phyloP scores from a whole-genome alignment of 2,329 filamentous ascomycete species.

The Cladophialophora carrionii region DNA sequence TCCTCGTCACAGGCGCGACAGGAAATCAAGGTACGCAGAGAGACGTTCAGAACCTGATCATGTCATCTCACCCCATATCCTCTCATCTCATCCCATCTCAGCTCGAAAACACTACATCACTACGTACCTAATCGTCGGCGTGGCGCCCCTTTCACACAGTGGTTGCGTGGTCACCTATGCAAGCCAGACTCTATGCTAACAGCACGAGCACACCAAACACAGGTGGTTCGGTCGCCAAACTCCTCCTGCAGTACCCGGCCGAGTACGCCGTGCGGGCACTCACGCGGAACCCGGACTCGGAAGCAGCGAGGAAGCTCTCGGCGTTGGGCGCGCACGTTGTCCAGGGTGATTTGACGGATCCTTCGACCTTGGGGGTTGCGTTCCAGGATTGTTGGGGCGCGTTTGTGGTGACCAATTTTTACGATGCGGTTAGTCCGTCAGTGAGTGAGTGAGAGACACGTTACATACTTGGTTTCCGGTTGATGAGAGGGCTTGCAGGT shows the following conservation, averaged over 20 bases:
- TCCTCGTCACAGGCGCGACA: conserved; percentile 17
- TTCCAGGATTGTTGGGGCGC: conserved; percentile 32
- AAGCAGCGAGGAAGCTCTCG: conserved; percentile 34
- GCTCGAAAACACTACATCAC: no score
- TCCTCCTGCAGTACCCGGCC: conserved; percentile 38
- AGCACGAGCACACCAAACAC: not conserved
- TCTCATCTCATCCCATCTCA: no score
- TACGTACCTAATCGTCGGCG: no score
- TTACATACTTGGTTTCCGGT: not conserved
- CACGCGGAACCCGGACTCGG: conserved; percentile 40
- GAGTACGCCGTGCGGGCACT: conserved; percentile 40
- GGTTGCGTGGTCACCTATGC: not conserved
- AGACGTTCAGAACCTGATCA: not conserved
- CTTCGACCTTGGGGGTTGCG: conserved; percentile 17
- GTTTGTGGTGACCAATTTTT: conserved; percentile 34
- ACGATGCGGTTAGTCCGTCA: conserved; percentile 22
- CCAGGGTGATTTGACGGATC: conserved; percentile 37
- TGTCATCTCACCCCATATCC: no score
- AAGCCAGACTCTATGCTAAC: not conserved
- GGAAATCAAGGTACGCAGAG: conserved; percentile 18
- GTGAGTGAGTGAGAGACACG: no score
- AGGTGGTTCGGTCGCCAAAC: conserved; percentile 41
- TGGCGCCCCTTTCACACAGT: no score
- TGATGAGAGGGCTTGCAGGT: not conserved
- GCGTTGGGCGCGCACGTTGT: conserved; percentile 39